Evolutionary conservation across 352 stramenopile genomes (phyloP).

Genomic region (Poterioochromonas sp.): DNA sequence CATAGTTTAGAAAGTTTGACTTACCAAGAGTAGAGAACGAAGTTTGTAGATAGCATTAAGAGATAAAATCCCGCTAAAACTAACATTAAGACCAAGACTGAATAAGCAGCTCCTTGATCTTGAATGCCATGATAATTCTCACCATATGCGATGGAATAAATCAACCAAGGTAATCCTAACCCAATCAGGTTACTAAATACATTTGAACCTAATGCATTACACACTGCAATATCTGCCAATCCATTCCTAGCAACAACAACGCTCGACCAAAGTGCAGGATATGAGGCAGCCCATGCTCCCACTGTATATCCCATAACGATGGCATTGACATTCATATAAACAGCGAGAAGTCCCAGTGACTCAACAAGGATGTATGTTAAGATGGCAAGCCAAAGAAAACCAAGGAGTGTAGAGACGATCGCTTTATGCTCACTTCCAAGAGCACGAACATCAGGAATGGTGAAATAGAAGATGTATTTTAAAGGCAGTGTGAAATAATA

Average conservation of each 20-base stretch:
- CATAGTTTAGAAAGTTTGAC: neutral
- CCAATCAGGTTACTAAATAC: constrained; percentile 66
- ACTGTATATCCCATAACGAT: constrained; percentile 49
- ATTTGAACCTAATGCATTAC: constrained; percentile 63
- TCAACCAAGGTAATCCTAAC: constrained; percentile 60
- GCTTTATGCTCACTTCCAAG: neutral
- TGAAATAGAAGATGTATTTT: constrained; percentile 9
- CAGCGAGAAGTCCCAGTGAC: constrained; percentile 41
- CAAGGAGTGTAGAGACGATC: constrained; percentile 19
- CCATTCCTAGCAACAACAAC: constrained; percentile 47
- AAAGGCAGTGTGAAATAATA: constrained; percentile 12
- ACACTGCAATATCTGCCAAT: constrained; percentile 59
- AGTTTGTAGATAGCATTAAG: neutral
- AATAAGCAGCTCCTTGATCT: neutral
- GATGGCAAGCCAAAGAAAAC: constrained; percentile 39
- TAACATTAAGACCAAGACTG: neutral
- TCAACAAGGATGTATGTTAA: constrained; percentile 33
- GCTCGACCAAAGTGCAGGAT: constrained; percentile 47
- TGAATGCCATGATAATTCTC: neutral
- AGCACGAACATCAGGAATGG: neutral
- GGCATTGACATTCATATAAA: constrained; percentile 42
- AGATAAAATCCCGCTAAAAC: neutral
- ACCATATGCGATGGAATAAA: constrained; percentile 44
- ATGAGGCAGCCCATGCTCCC: constrained; percentile 45
- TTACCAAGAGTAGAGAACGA: neutral